Evolutionary conservation across 2,329 filamentous ascomycete genomes (phyloP), one percentile per base, ranked within the genome.

Genomic region (Chrysosporium queenslandicum): DNA sequence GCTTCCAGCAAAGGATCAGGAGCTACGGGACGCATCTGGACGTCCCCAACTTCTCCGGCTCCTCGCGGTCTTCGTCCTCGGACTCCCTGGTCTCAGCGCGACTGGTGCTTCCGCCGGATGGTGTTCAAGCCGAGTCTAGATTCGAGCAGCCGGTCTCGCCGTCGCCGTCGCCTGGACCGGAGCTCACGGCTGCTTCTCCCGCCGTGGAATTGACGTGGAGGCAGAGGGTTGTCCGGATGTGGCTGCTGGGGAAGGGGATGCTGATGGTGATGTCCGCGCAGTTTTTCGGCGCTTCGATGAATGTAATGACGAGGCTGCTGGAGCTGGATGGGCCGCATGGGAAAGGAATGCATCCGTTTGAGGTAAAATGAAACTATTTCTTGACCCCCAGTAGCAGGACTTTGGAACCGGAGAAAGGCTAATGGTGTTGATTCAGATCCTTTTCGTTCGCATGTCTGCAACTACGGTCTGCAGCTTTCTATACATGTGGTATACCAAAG

Each of bases 271-370:
- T 89, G 16, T 56, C 83, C 2, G 79, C 87, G 0, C 88, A 94
- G 67, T 72, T 92, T 32, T 95, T 95, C 60, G 87, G 84, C 1
- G 82, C 85, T 0, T 68, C 86, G 49, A 95, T 95, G 90, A 94
- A 92, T 65, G 79, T 94, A 8, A 81, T 82, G 37, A 86, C 87
- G 0, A 77, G 88, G 18, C 67, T 91, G 9, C 72, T 95, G 36
- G 87, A 94, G 64, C 74, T 78, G 32, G 74, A 80, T 58, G 79
- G 79, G 9, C 74, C 85, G 16, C 74, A 85, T 58, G 83, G 80
- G 51, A 75, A 82, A 43, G 80, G 80, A 1, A 83, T 94, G 74
- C 81, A 92, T 71, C 87, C 89, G 0, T 83, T 94, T 58, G 86
- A 92, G 66, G 74, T 77, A 61, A 41, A 25, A 11, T 12, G 5